Conservation (phyloP, 1,139 yeast genomes). For the Candida mesenterica region DNA sequence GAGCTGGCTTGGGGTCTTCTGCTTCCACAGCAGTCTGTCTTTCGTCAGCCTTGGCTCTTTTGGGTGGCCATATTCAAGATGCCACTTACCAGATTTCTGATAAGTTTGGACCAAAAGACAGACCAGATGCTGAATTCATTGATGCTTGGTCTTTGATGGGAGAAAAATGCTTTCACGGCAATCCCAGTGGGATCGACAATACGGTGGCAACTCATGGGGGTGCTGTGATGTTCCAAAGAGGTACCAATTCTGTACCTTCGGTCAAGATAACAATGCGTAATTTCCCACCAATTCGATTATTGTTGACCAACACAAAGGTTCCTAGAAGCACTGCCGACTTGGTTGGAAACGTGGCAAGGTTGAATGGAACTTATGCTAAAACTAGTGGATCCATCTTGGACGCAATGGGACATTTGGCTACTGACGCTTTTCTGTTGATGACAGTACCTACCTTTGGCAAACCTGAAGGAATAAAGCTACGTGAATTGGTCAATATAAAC, state of each 20-base stretch:
- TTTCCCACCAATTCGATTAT: conserved; percentile 71
- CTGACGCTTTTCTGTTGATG: conserved; percentile 66
- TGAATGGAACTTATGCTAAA: conserved; percentile 52
- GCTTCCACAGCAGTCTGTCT: conserved; percentile 88
- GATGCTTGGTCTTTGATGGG: conserved; percentile 91
- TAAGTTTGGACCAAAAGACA: conserved; percentile 31
- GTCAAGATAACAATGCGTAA: conserved; percentile 64
- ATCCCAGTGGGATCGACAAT: conserved; percentile 96
- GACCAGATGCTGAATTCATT: conserved; percentile 55
- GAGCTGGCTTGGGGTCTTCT: conserved; percentile 96
- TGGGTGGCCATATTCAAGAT: conserved; percentile 53
- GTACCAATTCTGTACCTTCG: conserved; percentile 49
- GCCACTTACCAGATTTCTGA: conserved; percentile 31
- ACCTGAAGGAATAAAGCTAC: conserved; percentile 45
- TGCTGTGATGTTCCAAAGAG: conserved; percentile 84
- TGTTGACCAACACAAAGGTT: conserved; percentile 80
- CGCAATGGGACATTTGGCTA: conserved; percentile 66
- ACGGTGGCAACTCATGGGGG: conserved; percentile 97
- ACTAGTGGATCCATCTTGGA: conserved; percentile 61
- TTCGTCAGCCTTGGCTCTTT: conserved; percentile 66
- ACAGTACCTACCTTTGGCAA: conserved; percentile 48
- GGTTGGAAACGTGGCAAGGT: conserved; percentile 70
- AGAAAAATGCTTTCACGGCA: conserved; percentile 94
- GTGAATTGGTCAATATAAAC: conserved; percentile 74
- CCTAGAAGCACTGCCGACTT: conserved; percentile 85